A percentile compares a stretch with the other conserved stretches of the same genome.
These are phyloP conservation scores for Fusarium proliferatum DNA, from an alignment of 2,329 filamentous ascomycete species.

Conservation along the genomic window DNA sequence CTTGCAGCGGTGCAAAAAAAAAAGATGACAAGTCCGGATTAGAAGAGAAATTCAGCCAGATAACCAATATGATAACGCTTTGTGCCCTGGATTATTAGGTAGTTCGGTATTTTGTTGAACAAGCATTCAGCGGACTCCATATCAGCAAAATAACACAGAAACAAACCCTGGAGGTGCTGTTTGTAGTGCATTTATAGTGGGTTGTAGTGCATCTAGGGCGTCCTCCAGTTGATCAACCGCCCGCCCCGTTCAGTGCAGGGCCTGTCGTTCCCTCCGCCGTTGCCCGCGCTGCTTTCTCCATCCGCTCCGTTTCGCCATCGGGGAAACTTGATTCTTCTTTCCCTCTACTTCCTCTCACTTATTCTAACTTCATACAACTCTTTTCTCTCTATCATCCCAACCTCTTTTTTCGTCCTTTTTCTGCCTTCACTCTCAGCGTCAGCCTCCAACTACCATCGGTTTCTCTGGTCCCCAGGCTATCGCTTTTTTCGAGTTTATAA, in stretches of 20 bases:
- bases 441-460: constrained; percentile 11
- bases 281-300: constrained; percentile 21
- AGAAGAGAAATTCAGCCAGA: constrained; percentile 7
- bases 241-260: background rate
- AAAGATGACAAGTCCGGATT: background rate
- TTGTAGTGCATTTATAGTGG: constrained; percentile 5
- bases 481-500: constrained; percentile 37
- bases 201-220: background rate
- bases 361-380: constrained; percentile 21
- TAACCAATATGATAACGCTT: background rate
- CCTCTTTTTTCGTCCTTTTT: constrained; percentile 8
- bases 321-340: constrained; percentile 41
- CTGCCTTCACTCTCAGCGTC: constrained; percentile 14
- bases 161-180: constrained; percentile 22
- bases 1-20: constrained; percentile 38
- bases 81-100: background rate
- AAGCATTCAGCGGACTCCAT: constrained; percentile 17
- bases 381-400: constrained; percentile 7
- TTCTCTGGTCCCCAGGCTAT: constrained; percentile 27
- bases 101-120: background rate
- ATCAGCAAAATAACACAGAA: constrained; percentile 26
- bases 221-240: constrained; percentile 16
- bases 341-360: constrained; percentile 26
- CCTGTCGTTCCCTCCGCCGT: constrained; percentile 28
- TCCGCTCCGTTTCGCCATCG: constrained; percentile 37